Conservation (phyloP, 768 basidiomycete species). For the Naematelia encephala region DNA sequence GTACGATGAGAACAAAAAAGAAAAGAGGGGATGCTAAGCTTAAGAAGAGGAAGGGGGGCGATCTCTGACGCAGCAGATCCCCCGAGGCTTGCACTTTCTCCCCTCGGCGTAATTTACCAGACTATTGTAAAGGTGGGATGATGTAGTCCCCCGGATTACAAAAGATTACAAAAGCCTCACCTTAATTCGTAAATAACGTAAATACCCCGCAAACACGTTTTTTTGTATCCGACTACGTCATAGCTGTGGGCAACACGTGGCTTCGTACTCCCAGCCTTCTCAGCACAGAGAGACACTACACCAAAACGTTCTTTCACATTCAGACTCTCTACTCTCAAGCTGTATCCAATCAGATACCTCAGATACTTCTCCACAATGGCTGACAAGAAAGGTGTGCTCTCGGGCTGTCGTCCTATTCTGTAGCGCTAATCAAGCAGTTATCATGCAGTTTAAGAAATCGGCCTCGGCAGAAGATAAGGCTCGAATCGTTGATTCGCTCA, state of each 20-base stretch:
- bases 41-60: background rate
- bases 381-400: constrained; percentile 9
- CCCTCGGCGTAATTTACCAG: too few relatives aligned
- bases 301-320: constrained; percentile 10
- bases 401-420: background rate
- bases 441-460: constrained; percentile 39
- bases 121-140: too few relatives aligned
- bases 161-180: too few relatives aligned
- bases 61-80: too few relatives aligned
- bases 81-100: too few relatives aligned
- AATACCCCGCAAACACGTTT: too few relatives aligned
- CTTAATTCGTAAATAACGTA: too few relatives aligned
- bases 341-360: background rate
- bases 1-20: background rate
- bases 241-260: too few relatives aligned
- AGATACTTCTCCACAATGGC: background rate
- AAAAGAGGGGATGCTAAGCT: background rate
- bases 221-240: too few relatives aligned
- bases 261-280: background rate
- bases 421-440: constrained; percentile 19
- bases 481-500: constrained; percentile 26
- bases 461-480: constrained; percentile 35
- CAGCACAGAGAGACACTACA: constrained; percentile 23
- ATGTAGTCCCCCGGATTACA: too few relatives aligned
- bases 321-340: constrained; percentile 1